These are phyloP conservation scores for Berberis thunbergii DNA, from an alignment of 164 flowering plant genomes.

Conservation along the genomic window DNA sequence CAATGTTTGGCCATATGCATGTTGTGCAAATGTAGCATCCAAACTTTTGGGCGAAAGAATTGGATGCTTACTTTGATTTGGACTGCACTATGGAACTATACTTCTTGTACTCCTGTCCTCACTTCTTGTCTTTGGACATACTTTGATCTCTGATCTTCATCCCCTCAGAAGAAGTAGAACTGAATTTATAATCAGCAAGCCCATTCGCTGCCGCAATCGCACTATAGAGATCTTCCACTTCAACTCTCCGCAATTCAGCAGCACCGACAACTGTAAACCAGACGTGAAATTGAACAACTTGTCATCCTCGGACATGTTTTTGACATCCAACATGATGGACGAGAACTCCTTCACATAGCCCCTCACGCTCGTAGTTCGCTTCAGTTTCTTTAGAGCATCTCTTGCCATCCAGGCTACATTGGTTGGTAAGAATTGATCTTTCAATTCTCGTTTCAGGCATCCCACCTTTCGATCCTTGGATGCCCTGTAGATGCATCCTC, in stretches of 20 bases:
- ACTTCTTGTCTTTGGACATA: neutral
- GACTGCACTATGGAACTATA: neutral
- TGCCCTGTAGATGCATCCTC: no score
- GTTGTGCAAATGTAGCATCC: neutral
- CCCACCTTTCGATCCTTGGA: no score
- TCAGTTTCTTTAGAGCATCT: neutral
- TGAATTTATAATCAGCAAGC: neutral
- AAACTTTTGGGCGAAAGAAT: neutral
- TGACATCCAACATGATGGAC: neutral
- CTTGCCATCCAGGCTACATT: neutral
- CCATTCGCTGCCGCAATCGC: neutral
- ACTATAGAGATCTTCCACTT: neutral
- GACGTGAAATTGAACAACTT: neutral
- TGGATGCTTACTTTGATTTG: neutral
- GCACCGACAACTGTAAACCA: neutral
- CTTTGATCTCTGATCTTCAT: neutral
- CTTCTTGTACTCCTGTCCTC: neutral
- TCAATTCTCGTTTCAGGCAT: no score
- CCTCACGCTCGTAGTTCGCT: neutral
- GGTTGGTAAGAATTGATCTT: no score
- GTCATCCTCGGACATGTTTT: neutral
- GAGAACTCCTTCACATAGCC: neutral
- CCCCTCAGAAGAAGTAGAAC: neutral
- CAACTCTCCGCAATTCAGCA: neutral
- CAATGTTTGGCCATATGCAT: neutral